A percentile compares a stretch with the other conserved stretches of the same genome.
Evolutionary conservation across 73 alveolate genomes (phyloP).

Genomic region (Tetrahymena borealis): DNA sequence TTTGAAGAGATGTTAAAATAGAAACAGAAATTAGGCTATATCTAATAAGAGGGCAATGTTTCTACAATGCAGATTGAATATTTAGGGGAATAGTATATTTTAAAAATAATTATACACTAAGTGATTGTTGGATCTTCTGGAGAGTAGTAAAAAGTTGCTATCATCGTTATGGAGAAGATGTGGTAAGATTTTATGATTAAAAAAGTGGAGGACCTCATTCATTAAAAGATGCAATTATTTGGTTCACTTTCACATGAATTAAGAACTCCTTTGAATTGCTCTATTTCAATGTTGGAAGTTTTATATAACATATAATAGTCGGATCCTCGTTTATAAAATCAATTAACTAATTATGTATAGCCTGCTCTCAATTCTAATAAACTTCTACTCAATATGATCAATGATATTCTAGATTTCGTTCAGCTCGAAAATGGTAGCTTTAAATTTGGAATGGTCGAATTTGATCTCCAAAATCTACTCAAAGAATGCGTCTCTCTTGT

Average conservation of each 20-base stretch:
- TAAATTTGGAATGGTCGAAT: conserved; percentile 1
- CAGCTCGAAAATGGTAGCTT: conserved; percentile 18
- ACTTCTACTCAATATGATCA: conserved; percentile 24
- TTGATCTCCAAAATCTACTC: conserved; percentile 20
- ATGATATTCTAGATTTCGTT: conserved; percentile 42
- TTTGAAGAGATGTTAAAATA: neutral
- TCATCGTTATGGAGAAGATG: neutral
- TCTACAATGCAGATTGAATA: neutral
- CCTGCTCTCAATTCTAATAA: conserved; percentile 35
- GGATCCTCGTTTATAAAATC: neutral
- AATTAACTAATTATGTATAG: neutral
- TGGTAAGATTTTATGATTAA: neutral
- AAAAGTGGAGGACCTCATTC: neutral
- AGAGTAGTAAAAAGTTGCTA: neutral
- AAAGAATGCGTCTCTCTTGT: conserved; percentile 10
- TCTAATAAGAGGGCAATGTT: neutral
- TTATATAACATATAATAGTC: neutral
- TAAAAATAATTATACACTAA: neutral
- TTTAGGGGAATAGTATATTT: neutral
- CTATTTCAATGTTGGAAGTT: conserved; percentile 20
- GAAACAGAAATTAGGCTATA: neutral
- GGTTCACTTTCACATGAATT: conserved; percentile 23
- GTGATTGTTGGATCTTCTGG: neutral
- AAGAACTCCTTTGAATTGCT: conserved; percentile 38
- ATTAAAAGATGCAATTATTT: conserved; percentile 5